Percentiles rank a stretch among this genome's conserved stretches.
Conservation (phyloP, 73 alveolate species). For the Symbiodinium natans region DNA sequence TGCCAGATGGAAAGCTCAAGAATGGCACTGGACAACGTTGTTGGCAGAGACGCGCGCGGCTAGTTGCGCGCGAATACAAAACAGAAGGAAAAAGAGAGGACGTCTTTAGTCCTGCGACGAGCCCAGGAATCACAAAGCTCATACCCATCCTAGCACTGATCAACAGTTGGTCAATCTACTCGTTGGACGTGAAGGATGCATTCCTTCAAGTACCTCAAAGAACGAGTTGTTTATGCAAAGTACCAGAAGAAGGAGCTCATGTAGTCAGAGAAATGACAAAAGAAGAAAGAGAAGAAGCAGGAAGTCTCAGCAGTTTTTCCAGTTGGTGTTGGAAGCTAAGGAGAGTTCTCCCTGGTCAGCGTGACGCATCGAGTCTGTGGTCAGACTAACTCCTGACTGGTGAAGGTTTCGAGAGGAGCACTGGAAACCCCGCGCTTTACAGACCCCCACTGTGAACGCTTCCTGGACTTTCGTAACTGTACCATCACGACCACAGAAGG, state of each 20-base stretch:
- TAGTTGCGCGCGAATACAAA: not conserved
- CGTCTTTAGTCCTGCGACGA: not conserved
- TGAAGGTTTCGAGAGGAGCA: not conserved
- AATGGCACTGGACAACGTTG: not conserved
- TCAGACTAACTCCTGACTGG: not conserved
- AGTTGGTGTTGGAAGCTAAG: not conserved
- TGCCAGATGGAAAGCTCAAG: not conserved
- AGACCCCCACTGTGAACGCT: not conserved
- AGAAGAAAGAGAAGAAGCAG: too few relatives aligned
- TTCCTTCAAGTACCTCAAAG: not conserved
- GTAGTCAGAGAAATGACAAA: not conserved
- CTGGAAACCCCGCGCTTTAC: not conserved
- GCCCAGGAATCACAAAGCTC: not conserved
- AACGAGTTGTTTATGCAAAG: not conserved
- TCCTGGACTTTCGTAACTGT: not conserved
- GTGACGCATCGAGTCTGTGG: not conserved
- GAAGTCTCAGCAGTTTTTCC: not conserved
- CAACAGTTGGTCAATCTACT: not conserved
- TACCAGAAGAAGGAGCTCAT: slow-evolving; percentile 1
- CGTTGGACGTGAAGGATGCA: not conserved
- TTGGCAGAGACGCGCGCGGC: not conserved
- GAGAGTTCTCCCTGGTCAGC: not conserved
- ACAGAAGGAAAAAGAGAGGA: not conserved
- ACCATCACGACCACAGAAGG: not conserved
- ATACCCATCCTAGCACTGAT: not conserved